phyloP scores from a whole-genome alignment of 108 stramenopile genomes.

The Cyclotella atomus region DNA sequence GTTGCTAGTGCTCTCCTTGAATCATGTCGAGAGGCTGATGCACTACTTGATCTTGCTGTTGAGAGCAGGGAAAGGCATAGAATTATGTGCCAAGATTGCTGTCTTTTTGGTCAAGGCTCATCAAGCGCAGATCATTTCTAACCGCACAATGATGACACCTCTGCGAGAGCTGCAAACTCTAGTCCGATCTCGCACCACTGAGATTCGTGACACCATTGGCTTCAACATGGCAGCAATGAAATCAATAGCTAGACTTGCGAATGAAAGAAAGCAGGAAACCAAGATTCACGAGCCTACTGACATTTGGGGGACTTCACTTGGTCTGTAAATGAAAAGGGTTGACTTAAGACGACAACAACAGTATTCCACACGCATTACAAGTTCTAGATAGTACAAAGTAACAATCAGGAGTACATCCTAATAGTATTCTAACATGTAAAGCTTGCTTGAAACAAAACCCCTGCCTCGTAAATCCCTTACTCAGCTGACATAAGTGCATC shows the following conservation, averaged over 20 bases:
- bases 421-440: neutral
- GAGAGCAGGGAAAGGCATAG: constrained; percentile 73
- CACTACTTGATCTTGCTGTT: constrained; percentile 76
- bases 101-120: constrained; percentile 82
- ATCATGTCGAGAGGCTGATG: constrained; percentile 75
- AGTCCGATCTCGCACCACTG: constrained; percentile 56
- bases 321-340: neutral
- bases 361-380: neutral
- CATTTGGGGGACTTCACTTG: constrained; percentile 51
- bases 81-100: constrained; percentile 73
- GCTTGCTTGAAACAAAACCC: neutral
- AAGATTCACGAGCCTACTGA: constrained; percentile 33
- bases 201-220: constrained; percentile 75
- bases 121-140: constrained; percentile 74
- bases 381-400: neutral
- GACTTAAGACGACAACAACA: neutral
- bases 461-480: neutral
- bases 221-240: constrained; percentile 81
- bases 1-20: constrained; percentile 86
- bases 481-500: no score
- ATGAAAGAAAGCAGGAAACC: constrained; percentile 18
- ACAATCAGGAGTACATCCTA: neutral
- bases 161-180: constrained; percentile 73
- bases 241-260: neutral
- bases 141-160: constrained; percentile 61